Conservation (phyloP, 805 yeast genomes). For the Pichia thaimueangensis region DNA sequence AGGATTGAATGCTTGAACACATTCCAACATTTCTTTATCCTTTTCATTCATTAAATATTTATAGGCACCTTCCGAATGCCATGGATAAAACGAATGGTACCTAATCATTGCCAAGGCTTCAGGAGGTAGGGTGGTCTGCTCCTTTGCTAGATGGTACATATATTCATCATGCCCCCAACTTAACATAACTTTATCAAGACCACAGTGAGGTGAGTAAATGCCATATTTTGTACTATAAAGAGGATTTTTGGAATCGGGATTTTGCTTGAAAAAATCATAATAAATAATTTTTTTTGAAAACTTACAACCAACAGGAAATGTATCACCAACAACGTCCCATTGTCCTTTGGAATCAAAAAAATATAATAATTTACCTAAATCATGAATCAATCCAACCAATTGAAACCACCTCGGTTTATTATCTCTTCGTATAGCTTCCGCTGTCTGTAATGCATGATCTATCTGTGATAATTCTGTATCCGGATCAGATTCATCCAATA, state of each 20-base stretch:
- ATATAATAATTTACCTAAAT: constrained; percentile 61
- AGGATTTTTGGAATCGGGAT: constrained; percentile 59
- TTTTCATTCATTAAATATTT: constrained; percentile 56
- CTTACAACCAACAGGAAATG: constrained; percentile 69
- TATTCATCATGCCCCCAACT: constrained; percentile 81
- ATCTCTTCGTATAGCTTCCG: constrained; percentile 64
- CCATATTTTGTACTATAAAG: constrained; percentile 62
- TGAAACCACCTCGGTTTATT: constrained; percentile 73
- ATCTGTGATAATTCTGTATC: constrained; percentile 70
- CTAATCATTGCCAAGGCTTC: constrained; percentile 70
- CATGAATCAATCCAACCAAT: constrained; percentile 65
- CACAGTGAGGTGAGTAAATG: constrained; percentile 57
- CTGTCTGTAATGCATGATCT: constrained; percentile 71
- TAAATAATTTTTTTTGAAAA: constrained; percentile 54
- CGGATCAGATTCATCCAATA: constrained; percentile 68
- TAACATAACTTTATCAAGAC: constrained; percentile 61
- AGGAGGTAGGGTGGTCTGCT: constrained; percentile 54
- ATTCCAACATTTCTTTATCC: constrained; percentile 53
- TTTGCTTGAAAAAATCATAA: constrained; percentile 50
- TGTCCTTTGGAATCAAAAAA: constrained; percentile 69
- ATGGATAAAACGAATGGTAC: constrained; percentile 70
- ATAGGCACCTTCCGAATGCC: constrained; percentile 70
- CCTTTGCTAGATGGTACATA: constrained; percentile 66
- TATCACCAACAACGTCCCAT: constrained; percentile 79
- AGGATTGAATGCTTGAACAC: constrained; percentile 60